A percentile compares a stretch with the other conserved stretches of the same genome.
Evolutionary conservation across 257 asterid genomes (phyloP).

Genomic region (Solanum pennellii): DNA sequence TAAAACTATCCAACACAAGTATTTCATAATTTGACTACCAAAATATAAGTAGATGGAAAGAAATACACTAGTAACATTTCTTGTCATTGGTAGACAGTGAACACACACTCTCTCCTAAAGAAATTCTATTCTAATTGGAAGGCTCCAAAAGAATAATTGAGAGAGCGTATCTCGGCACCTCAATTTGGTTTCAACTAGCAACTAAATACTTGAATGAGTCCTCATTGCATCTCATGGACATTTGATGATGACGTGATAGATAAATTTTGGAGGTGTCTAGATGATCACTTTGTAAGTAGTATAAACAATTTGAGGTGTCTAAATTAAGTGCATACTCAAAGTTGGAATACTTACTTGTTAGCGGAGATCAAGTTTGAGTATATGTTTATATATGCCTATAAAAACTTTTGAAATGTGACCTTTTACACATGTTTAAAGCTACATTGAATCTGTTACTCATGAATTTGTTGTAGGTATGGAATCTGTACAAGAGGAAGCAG

Average conservation of each 20-base stretch:
- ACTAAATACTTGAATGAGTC: too few relatives aligned
- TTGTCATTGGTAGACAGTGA: not conserved
- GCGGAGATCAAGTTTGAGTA: too few relatives aligned
- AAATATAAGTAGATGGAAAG: not conserved
- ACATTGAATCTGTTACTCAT: not conserved
- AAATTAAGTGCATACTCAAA: too few relatives aligned
- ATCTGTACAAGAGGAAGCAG: slow-evolving; percentile 15
- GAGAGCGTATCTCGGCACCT: not conserved
- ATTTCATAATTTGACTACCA: not conserved
- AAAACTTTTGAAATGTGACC: not conserved
- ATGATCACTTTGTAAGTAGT: too few relatives aligned
- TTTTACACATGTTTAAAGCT: not conserved
- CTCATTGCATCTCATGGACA: not conserved
- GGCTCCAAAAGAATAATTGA: not conserved
- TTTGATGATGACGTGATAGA: too few relatives aligned
- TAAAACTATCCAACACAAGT: not conserved
- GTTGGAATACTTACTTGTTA: too few relatives aligned
- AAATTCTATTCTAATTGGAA: too few relatives aligned
- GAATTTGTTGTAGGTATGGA: too few relatives aligned
- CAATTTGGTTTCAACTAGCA: too few relatives aligned
- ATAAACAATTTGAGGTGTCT: too few relatives aligned
- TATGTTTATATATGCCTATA: too few relatives aligned
- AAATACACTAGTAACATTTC: not conserved
- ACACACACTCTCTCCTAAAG: not conserved
- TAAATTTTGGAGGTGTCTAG: not conserved